Conservation (phyloP, 495 filamentous ascomycete species). For the Margaritispora aquatica region DNA sequence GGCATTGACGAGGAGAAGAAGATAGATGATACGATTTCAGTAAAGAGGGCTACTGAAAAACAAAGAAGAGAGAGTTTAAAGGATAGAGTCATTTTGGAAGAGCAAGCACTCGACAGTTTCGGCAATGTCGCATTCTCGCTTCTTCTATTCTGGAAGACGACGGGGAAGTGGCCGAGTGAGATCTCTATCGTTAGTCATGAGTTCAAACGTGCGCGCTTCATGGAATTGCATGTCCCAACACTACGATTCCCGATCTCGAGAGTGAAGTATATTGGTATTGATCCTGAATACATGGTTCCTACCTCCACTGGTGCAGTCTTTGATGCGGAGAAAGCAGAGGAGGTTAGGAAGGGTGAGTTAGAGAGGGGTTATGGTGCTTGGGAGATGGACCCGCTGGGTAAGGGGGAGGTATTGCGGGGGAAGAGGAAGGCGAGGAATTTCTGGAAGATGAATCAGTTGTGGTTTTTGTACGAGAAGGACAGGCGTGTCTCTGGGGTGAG, state of each 20-base stretch:
- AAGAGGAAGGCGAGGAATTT: slow-evolving; percentile 45
- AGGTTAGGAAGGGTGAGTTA: slow-evolving; percentile 32
- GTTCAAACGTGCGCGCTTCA: slow-evolving; percentile 65
- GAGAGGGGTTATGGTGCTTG: slow-evolving; percentile 36
- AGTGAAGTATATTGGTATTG: slow-evolving; percentile 57
- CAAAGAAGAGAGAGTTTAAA: not conserved
- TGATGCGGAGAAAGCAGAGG: slow-evolving; percentile 20
- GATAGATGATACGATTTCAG: too few relatives aligned
- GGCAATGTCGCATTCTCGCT: slow-evolving; percentile 72
- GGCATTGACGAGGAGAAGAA: not conserved
- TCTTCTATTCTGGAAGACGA: slow-evolving; percentile 43
- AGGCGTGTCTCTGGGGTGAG: slow-evolving; percentile 11
- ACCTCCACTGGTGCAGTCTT: slow-evolving; percentile 17
- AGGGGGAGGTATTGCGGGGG: slow-evolving; percentile 33
- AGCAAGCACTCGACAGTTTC: slow-evolving; percentile 70
- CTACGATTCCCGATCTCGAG: slow-evolving; percentile 45
- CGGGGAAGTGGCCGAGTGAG: slow-evolving; percentile 39
- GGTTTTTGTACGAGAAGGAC: slow-evolving; percentile 33
- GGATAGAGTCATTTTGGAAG: slow-evolving; percentile 45
- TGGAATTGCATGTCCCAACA: slow-evolving; percentile 61
- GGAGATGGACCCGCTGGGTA: slow-evolving; percentile 43
- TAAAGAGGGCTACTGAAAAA: too few relatives aligned
- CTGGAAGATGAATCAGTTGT: slow-evolving; percentile 33
- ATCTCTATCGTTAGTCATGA: slow-evolving; percentile 68
- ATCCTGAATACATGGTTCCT: slow-evolving; percentile 50